Conservation (phyloP, 2,329 filamentous ascomycete genomes). For the Pseudogymnoascus verrucosus region DNA sequence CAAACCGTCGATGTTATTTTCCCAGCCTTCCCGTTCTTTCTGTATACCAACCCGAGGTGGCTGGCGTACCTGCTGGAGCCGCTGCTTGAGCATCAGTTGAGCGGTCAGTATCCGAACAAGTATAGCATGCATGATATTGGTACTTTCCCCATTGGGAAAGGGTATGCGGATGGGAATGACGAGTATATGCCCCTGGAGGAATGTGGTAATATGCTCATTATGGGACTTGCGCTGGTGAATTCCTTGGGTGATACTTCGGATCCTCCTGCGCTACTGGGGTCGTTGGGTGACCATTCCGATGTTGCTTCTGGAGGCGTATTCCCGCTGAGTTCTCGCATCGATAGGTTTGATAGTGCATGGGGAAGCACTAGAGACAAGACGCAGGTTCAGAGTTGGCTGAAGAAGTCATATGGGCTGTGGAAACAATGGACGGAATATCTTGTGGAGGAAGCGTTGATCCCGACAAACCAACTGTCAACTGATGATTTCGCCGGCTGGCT, state of each 20-base stretch:
- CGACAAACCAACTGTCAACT: conserved; percentile 59
- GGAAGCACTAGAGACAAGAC: conserved; percentile 47
- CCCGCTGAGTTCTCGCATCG: conserved; percentile 35
- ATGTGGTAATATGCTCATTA: conserved; percentile 61
- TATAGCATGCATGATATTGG: conserved; percentile 75
- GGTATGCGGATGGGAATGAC: conserved; percentile 55
- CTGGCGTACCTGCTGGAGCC: conserved; percentile 72
- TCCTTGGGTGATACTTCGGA: conserved; percentile 40
- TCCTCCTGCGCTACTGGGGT: neutral
- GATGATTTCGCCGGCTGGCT: conserved; percentile 66
- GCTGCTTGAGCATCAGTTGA: conserved; percentile 71
- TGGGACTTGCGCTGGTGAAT: conserved; percentile 69
- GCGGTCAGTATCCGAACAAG: conserved; percentile 75
- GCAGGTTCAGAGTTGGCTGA: conserved; percentile 54
- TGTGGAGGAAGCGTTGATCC: conserved; percentile 54
- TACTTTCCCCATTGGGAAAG: conserved; percentile 67
- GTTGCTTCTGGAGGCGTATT: conserved; percentile 21
- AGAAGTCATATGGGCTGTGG: conserved; percentile 54
- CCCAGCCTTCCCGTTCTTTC: conserved; percentile 76
- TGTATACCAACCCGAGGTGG: conserved; percentile 78
- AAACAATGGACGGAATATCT: conserved; percentile 64
- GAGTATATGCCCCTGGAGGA: conserved; percentile 63
- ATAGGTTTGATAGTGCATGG: conserved; percentile 54
- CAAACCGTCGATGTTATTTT: conserved; percentile 87
- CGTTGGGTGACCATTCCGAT: conserved; percentile 14